Evolutionary conservation across 2,329 filamentous ascomycete genomes (phyloP), one percentile per base, ranked within the genome.

Genomic region (Aspergillus spinulosporus): DNA sequence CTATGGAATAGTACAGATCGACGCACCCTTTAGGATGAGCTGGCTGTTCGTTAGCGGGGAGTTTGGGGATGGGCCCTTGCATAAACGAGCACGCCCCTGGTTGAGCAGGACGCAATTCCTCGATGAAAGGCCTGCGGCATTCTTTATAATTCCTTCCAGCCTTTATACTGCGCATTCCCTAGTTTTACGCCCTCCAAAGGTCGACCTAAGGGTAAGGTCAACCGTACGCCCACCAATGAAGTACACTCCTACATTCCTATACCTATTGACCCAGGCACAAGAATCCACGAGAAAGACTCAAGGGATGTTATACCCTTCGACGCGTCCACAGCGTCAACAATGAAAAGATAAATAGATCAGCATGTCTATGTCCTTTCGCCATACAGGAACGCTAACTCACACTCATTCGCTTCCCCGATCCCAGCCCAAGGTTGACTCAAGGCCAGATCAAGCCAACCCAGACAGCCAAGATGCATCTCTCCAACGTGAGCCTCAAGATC

Each of bases 391-490:
- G 34, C 34, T 7, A 40, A 11, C 34, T 29, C 15, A 39, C 26
- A 36, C 21, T 28, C 47, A n/a, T 29, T 26, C 31, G 12, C 21
- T 14, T 36, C 21, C 14, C 3, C 31, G n/a, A n/a, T 2, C 26
- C 34, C 28, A 37, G 7, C 32, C 32, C 32, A 32, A 8, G 29
- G 5, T 37, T 37, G 42, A 51, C 48, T 32, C 37, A 31, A 8
- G 29, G 5, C 28, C 48, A 51, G 42, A 36, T 32, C 37, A 31
- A 9, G 5, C 32, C 32, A 36, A 3, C 32, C 11, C 21, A 36
- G 11, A 8, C 32, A 36, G 32, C 32, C 47, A 60, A 49, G 29
- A 61, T 61, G 60, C 49, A 54, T 50, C 54, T 59, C 53, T 54
- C 57, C 29, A 59, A 50, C 39, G 59, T 62, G 34, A 57, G 58